A percentile compares a stretch with the other conserved stretches of the same genome.
Conservation (phyloP, 345 rosid genomes). For the Bruguiera parviflora region DNA sequence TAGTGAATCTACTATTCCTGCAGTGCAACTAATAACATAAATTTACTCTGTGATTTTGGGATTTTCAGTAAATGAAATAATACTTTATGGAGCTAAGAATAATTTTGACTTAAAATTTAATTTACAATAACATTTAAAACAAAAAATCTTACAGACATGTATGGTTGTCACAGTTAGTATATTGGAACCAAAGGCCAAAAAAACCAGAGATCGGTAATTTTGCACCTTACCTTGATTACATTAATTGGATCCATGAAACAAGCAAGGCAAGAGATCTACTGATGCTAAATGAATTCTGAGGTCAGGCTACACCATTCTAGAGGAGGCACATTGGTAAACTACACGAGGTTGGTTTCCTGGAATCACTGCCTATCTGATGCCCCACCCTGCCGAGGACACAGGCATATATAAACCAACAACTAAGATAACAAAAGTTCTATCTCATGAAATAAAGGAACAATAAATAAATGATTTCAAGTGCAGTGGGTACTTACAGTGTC, state of each 20-base stretch:
- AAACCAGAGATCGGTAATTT: too few species aligned
- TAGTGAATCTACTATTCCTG: too few species aligned
- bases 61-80: too few species aligned
- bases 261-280: not conserved
- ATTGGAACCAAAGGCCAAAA: not conserved
- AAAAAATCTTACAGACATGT: not conserved
- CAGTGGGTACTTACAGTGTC: conserved; percentile 29
- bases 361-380: conserved; percentile 16
- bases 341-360: conserved; percentile 13
- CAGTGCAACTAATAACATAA: too few species aligned
- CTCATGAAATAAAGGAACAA: not conserved
- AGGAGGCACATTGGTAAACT: not conserved
- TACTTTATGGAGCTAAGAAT: too few species aligned
- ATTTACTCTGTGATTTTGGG: too few species aligned
- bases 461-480: conserved; percentile 8
- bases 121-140: not conserved
- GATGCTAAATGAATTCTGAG: conserved; percentile 1
- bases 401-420: not conserved
- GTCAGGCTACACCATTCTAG: not conserved
- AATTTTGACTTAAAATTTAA: not conserved
- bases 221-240: not conserved
- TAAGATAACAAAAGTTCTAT: not conserved
- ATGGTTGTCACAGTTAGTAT: not conserved
- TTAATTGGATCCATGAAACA: not conserved
- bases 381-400: conserved; percentile 18